Base-by-base conservation (phyloP, 371 early-diverging fungal species). In the Apophysomyces variabilis region DNA sequence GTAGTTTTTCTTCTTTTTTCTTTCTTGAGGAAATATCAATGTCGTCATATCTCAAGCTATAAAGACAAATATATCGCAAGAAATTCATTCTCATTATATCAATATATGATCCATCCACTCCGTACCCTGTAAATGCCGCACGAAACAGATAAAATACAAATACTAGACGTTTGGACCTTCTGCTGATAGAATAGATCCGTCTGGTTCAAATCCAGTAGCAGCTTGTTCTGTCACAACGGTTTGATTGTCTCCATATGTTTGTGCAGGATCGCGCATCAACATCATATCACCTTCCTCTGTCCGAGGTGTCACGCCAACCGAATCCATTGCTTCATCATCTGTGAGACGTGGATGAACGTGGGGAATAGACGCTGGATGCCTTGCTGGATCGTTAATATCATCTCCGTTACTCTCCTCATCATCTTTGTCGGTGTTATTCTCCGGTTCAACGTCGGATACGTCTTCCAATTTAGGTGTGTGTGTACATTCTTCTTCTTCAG, bases 381-480 rank as follows among this genome's bases (percentile, higher is more conserved):
- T 73, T 5, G 82, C 67, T 11, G 83, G 70, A 66, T 82, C 76
- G 43, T 73, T 71, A 4, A 77, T 56, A 59, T 74, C 77, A 54
- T 80, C 75, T 1, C 57, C 66, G 62, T 69, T 67, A 38, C 68
- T 67, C 18, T 72, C 71, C 7, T 74, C 76, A 5, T 76, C 74
- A 32, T 76, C 76, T 38, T 74, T 66, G 7, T 41, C 70, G 11
- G 61, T 62, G 12, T 69, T 62, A 26, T 57, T 61, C 16, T 78
- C 74, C 26, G 66, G 60, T 57, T 78, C 82, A 13, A 57, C 72
- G 54, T 78, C 78, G 38, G 83, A 82, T 13, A 83, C 74, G 47
- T 83, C 83, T 18, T 77, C 74, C 16, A 83, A 57, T 57, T 78
- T 80, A 12, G 83, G 83, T 45, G 83, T 80, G 54, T 70, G 70